Percentiles rank a stretch among this genome's conserved stretches.
Conservation (phyloP, 352 stramenopile genomes). For the Halophytophthora batemanensis region DNA sequence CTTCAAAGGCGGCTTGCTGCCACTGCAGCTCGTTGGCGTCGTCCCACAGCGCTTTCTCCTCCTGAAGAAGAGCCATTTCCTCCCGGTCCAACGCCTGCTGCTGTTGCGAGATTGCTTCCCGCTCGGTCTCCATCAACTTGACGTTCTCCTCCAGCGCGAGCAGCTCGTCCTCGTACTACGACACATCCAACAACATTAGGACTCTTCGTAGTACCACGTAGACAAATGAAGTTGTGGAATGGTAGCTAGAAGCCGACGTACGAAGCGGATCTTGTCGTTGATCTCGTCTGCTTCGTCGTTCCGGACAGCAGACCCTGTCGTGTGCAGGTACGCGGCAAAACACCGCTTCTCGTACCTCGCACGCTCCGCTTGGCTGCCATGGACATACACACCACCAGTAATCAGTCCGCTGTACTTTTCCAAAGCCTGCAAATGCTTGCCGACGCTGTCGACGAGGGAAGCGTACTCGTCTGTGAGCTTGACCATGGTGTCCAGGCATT, state of each 20-base stretch:
- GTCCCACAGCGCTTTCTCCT: constrained; percentile 57
- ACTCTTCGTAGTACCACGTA: neutral
- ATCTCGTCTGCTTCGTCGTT: constrained; percentile 65
- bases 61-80: constrained; percentile 36
- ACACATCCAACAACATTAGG: no score
- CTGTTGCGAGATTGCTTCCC: constrained; percentile 42
- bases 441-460: neutral
- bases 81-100: constrained; percentile 50
- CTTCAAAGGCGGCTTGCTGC: constrained; percentile 43
- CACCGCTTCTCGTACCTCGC: constrained; percentile 72
- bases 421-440: neutral
- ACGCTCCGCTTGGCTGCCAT: constrained; percentile 50
- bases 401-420: neutral
- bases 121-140: constrained; percentile 69
- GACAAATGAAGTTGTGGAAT: neutral
- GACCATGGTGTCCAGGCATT: constrained; percentile 76
- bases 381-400: neutral
- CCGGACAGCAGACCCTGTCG: constrained; percentile 35
- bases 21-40: constrained; percentile 56
- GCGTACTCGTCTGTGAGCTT: constrained; percentile 61
- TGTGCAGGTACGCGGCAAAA: constrained; percentile 60
- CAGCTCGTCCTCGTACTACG: constrained; percentile 71
- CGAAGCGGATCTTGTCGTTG: constrained; percentile 70
- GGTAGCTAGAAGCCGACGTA: constrained; percentile 23
- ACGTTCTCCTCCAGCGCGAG: constrained; percentile 56